Evolutionary conservation across 2,329 filamentous ascomycete species (phyloP), one percentile per base, ranked within the genome.

Genomic region (Emericellopsis atlantica): DNA sequence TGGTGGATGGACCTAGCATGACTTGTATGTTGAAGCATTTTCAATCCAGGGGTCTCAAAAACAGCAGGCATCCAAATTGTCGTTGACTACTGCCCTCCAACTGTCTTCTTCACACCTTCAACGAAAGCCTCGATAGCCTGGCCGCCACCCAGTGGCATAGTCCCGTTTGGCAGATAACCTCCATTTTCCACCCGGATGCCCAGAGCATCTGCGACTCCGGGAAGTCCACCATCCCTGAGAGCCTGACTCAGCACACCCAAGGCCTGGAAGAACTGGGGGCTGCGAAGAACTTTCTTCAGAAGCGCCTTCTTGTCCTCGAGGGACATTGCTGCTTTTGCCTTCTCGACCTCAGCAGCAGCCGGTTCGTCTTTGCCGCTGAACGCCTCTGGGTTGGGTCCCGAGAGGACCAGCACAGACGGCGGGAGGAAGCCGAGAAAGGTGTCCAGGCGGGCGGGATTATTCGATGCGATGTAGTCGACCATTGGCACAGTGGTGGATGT

Each of bases 61-160:
- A 21, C 18, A 21, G 18, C 5, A 21, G 18, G 18, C 18, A 21
- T n/a, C 15, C 33, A 8, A 35, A n/a, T 9, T 10, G 33, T 21
- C 18, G 9, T n/a, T 35, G 9, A 54, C 49, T 60, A 51, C 52
- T 70, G 61, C 43, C 82, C 74, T 62, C 84, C 72, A 1, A 88
- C 82, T 6, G 77, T 80, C 64, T 76, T 81, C 70, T 84, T 92
- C 37, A 95, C 80, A 4, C 90, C 92, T 42, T 93, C 77, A 18
- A 98, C 72, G 61, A 98, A 98, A 4, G 84, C 85, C 64, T 93
- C 82, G 2, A 98, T 80, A 11, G 90, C 90, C 51, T 92, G 82
- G 6, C 84, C 85, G 40, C 89, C 89, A 35, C 89, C 90, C 36
- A 95, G 62, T 2, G 90, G 89, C 66, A 95, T 80, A 39, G 76